These are phyloP conservation scores for Rhododendron molle DNA, from an alignment of 148 eudicot genomes.

Conservation along the genomic window DNA sequence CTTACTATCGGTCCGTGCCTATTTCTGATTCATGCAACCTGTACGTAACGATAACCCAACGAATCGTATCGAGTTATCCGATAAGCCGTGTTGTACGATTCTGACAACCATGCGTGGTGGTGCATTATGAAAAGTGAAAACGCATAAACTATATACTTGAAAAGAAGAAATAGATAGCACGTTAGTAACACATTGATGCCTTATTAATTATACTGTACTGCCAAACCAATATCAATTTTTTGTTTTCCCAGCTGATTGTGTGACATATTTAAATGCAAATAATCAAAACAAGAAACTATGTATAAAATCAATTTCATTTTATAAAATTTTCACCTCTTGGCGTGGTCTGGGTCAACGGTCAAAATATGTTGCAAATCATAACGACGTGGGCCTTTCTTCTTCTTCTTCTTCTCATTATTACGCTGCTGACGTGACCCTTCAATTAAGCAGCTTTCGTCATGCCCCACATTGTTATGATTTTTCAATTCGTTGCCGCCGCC, in stretches of 20 bases:
- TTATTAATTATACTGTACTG: too few species aligned
- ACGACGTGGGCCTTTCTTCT: background rate
- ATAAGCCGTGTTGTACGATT: too few species aligned
- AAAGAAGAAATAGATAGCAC: too few species aligned
- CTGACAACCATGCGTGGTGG: too few species aligned
- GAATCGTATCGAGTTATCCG: too few species aligned
- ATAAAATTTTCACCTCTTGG: constrained; percentile 11
- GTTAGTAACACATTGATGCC: too few species aligned
- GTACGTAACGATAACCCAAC: too few species aligned
- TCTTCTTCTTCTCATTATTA: constrained; percentile 18
- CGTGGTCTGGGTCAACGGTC: constrained; percentile 16
- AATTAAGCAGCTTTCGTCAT: background rate
- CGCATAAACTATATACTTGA: too few species aligned
- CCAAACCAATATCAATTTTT: too few species aligned
- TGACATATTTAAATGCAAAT: background rate
- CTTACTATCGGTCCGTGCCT: too few species aligned
- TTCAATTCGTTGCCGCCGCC: background rate
- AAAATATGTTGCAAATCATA: constrained; percentile 10
- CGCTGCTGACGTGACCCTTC: constrained; percentile 30
- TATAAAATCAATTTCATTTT: background rate
- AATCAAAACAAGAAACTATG: background rate
- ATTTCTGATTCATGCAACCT: too few species aligned
- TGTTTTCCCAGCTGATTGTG: too few species aligned
- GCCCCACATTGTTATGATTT: background rate
- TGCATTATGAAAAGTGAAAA: background rate